A percentile compares a stretch with the other conserved stretches of the same genome.
Evolutionary conservation across 805 yeast species (phyloP).

Genomic region (Crinitomyces ghanaensis): DNA sequence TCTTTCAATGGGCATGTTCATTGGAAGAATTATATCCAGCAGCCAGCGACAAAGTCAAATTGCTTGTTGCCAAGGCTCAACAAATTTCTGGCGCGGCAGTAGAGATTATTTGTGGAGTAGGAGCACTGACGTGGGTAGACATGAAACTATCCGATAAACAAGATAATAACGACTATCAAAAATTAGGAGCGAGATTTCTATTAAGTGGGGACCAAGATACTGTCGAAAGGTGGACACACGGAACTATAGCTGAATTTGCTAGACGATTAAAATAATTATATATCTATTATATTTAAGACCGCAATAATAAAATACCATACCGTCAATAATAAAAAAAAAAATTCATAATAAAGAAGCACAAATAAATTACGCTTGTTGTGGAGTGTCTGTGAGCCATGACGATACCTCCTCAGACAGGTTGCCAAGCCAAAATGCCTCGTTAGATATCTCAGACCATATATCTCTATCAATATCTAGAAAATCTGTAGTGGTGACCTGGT

Average conservation of each 20-base stretch:
- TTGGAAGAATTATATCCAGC: constrained; percentile 20
- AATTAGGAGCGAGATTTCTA: constrained; percentile 2
- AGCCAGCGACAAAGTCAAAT: constrained; percentile 1
- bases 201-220: neutral
- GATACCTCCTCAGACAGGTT: constrained; percentile 13
- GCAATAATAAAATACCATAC: neutral
- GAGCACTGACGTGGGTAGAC: constrained; percentile 12
- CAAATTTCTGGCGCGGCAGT: constrained; percentile 14
- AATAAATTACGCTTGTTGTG: neutral
- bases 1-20: constrained; percentile 58
- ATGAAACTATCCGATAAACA: constrained; percentile 1
- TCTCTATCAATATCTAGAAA: constrained; percentile 9
- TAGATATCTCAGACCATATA: constrained; percentile 13
- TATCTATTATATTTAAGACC: too few species aligned
- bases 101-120: constrained; percentile 13
- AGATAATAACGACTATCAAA: neutral
- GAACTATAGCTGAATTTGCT: neutral
- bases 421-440: constrained; percentile 13
- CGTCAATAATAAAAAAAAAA: neutral
- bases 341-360: neutral
- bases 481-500: constrained; percentile 4
- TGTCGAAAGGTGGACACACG: constrained; percentile 2
- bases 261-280: neutral
- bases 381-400: constrained; percentile 6
- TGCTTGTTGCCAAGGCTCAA: constrained; percentile 13